phyloP scores from a whole-genome alignment of 1,139 yeast genomes.

The Hanseniaspora gamundiae region DNA sequence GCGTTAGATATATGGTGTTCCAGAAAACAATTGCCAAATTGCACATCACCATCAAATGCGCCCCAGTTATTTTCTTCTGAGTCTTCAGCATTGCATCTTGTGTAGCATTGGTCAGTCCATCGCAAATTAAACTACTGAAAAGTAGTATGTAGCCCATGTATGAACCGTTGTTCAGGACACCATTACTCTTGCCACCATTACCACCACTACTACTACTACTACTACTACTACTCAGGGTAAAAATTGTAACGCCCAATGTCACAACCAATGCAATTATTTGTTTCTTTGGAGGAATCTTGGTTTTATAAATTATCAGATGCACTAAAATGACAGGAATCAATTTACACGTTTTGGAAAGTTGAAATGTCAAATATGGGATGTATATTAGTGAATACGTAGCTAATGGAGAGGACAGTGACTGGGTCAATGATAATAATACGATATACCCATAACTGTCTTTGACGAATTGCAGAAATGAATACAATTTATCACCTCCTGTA shows the following conservation, averaged over 20 bases:
- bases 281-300: constrained; percentile 63
- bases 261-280: constrained; percentile 65
- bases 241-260: constrained; percentile 69
- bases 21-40: constrained; percentile 32
- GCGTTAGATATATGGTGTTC: constrained; percentile 33
- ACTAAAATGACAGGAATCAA: constrained; percentile 84
- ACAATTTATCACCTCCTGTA: constrained; percentile 21
- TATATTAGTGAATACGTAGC: constrained; percentile 62
- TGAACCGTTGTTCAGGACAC: constrained; percentile 27
- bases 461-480: constrained; percentile 13
- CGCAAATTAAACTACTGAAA: constrained; percentile 55
- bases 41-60: constrained; percentile 73
- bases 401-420: constrained; percentile 75
- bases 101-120: constrained; percentile 86
- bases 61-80: constrained; percentile 40
- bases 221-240: constrained; percentile 37
- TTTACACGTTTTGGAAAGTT: constrained; percentile 88
- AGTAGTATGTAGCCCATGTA: constrained; percentile 51
- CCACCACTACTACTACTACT: constrained; percentile 17
- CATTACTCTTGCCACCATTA: constrained; percentile 13
- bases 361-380: constrained; percentile 74
- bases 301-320: constrained; percentile 61
- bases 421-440: constrained; percentile 57
- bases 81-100: constrained; percentile 72
- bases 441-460: constrained; percentile 30